Base-by-base conservation (phyloP, 2,329 filamentous ascomycete genomes). In the Aspergillus thermomutatus region DNA sequence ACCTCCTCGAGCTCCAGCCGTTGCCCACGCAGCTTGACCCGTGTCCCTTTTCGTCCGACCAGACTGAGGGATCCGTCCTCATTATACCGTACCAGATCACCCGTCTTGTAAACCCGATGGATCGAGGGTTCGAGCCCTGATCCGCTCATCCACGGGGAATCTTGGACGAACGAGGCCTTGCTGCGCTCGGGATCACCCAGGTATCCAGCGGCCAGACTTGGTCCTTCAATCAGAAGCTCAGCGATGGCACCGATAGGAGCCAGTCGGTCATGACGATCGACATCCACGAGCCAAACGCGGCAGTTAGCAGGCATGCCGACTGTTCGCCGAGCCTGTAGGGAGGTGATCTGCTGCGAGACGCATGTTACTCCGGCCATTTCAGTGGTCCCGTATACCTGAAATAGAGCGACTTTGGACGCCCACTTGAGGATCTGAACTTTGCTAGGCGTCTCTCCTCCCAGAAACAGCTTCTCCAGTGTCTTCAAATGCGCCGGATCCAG, bases 161-260 rank as follows among this genome's bases (percentile, higher is more conserved):
- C 17, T 6, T 3, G 3, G 17, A 17, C 17, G 17, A 40, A 40
- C 7, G 34, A 11, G 10, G 10, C 11, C 4, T 40, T 8, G 11
- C 11, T 40, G 3, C 2, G 34, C 10, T 17, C 34, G 11, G 34
- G 34, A 3, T 40, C 11, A 5, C 17, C 17, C 34, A 40, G 34
- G 5, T 40, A 40, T 11, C 34, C 3, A 6, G 9, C 17, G 28
- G 49, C 49, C 14, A 50, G 49, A 17, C n/a, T 40, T 19, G 49
- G 49, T 7, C 49, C 49, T 25, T 40, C 49, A 25, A 50, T 34
- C 11, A 58, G n/a, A 26, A 51, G 34, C 28, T 70, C 60, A 0
- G 82, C 82, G n/a, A 86, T 74, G 0, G 81, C 74, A 0, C 82
- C 79, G 0, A 84, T 86, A 68, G 86, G 77, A 65, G 82, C 34